Base-by-base conservation (phyloP, 129 eudicot genomes). In the Kitagawia praeruptora region DNA sequence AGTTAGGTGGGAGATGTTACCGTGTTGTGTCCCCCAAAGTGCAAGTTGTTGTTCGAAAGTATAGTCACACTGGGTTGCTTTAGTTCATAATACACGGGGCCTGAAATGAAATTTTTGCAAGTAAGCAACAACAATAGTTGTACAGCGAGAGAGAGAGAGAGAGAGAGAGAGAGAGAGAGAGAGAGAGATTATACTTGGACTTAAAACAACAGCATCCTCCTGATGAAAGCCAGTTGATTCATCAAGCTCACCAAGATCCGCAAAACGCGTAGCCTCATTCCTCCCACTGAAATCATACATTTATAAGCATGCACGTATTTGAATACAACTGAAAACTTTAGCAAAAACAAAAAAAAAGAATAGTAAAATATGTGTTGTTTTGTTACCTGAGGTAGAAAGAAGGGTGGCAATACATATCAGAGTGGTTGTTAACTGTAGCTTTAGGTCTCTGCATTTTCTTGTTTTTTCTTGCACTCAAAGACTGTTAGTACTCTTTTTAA, bases 191-290 rank as follows among this genome's bases (percentile, higher is more conserved):
- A 61, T 91, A 95, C 97, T 89, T 95, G 78, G 75, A 88, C 94
- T 92, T 90, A 88, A 87, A 89, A 86, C 95, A 91, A 87, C 92
- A 85, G 91, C 92, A 88, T 87, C 87, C 34, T 88, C 87, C 10
- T 83, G 97, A 78, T 91, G 93, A 82, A 91, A 89, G 38, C 70
- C 85, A 75, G 83, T 75, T 37, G 90, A 61, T 23, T 85, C 84
- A 39, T 87, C 92, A 83, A 93, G 91, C 84, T 93, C 98, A 41
- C 92, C 89, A 84, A 89, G 87, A 86, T 93, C 96, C 87, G 79
- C 49, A 80, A 81, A 86, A 48, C 87, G 82, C 41, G 90, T 63
- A 34, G 25, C 21, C 46, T 83, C 84, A 38, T 70, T 83, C 81
- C 88, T 84, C 73, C 82, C 89, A 70, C 78, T 81, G 31, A 41